Percentiles rank a stretch among this genome's conserved stretches.
phyloP scores from a whole-genome alignment of 106 monocot species.

The Hemerocallis citrina region DNA sequence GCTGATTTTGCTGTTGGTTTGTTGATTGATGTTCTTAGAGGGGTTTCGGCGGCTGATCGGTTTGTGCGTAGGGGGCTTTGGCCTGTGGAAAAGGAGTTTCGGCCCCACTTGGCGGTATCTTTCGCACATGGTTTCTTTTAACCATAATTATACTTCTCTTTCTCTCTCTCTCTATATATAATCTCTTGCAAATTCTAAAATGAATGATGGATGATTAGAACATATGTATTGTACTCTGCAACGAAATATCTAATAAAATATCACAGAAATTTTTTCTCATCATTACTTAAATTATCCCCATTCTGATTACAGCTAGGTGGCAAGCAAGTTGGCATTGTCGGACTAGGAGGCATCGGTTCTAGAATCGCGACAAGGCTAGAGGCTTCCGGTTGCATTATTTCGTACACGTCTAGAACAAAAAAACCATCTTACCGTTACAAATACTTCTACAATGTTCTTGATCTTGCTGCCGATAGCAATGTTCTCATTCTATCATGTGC shows the following conservation, averaged over 20 bases:
- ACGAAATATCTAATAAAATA: too few species aligned
- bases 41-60: constrained; percentile 25
- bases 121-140: too few species aligned
- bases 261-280: too few species aligned
- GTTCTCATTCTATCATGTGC: constrained; percentile 40
- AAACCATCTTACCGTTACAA: constrained; percentile 24
- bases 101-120: too few species aligned
- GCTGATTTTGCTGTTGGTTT: constrained; percentile 42
- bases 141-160: too few species aligned
- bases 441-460: constrained; percentile 19
- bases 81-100: constrained; percentile 15
- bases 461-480: constrained; percentile 41
- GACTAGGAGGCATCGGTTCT: constrained; percentile 57
- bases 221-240: too few species aligned
- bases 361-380: constrained; percentile 52
- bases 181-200: too few species aligned
- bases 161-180: too few species aligned
- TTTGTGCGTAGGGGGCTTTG: constrained; percentile 25
- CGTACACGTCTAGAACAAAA: constrained; percentile 24
- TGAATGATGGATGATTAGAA: too few species aligned
- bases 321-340: constrained; percentile 53
- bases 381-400: constrained; percentile 45
- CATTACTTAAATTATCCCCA: too few species aligned
- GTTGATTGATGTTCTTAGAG: constrained; percentile 30
- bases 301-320: constrained; percentile 33